These are phyloP conservation scores for Austroboletus festivus DNA, from an alignment of 768 basidiomycete genomes.

Conservation along the genomic window DNA sequence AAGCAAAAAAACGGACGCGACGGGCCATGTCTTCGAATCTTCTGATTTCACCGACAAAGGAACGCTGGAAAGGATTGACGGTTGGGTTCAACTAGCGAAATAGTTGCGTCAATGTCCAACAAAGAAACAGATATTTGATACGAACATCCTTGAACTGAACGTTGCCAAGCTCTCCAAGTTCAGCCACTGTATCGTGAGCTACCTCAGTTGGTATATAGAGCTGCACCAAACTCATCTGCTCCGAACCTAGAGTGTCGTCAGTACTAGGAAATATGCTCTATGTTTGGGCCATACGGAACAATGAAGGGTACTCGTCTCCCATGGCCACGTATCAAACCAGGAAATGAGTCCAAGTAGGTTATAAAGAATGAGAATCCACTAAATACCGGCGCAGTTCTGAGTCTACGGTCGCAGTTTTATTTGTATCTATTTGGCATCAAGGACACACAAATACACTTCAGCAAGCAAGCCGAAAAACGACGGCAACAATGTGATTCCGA, in stretches of 20 bases:
- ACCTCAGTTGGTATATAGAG: slow-evolving; percentile 97
- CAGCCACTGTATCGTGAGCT: slow-evolving; percentile 93
- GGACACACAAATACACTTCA: no score
- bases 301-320: slow-evolving; percentile 78
- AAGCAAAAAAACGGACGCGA: slow-evolving; percentile 83
- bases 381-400: no score
- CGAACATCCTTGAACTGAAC: slow-evolving; percentile 97
- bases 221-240: slow-evolving; percentile 97
- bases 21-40: slow-evolving; percentile 95
- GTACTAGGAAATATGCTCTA: neutral
- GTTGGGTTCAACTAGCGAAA: slow-evolving; percentile 78
- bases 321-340: slow-evolving; percentile 34
- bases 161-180: slow-evolving; percentile 92
- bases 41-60: slow-evolving; percentile 94
- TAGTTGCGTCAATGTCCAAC: slow-evolving; percentile 4
- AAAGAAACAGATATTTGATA: slow-evolving; percentile 4
- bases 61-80: slow-evolving; percentile 97
- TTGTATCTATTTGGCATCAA: slow-evolving; percentile 22
- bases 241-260: slow-evolving; percentile 64
- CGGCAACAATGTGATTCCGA: no score
- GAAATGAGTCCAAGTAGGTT: slow-evolving; percentile 1
- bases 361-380: neutral
- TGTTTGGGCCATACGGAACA: slow-evolving; percentile 59
- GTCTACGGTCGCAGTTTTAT: slow-evolving; percentile 11
- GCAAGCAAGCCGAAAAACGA: no score